Evolutionary conservation across 495 filamentous ascomycete species (phyloP), one percentile per base, ranked within the genome.

Genomic region (Aspergillus coremiiformis): DNA sequence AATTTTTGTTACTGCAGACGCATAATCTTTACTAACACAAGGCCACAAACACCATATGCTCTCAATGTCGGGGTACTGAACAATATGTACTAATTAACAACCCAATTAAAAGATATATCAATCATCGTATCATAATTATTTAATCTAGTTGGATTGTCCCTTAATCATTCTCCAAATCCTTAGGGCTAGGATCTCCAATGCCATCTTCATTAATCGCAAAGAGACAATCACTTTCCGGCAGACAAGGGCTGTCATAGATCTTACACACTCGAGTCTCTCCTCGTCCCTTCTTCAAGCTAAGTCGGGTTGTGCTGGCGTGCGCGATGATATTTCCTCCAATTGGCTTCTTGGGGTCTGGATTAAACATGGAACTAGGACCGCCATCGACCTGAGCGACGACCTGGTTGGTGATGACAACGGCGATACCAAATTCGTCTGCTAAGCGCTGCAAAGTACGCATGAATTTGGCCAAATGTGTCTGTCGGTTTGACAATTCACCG

Each of bases 301-400:
- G 72, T 47, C 83, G 60, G 9, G 93, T 98, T 6, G 93, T 98
- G 58, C 87, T 93, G 32, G 93, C 90, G 66, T 98, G 93, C 12
- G 93, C 93, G 65, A 98, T 96, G 64, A 98, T 97, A 66, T 98
- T 96, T 55, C 93, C 93, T 47, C 93, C 93, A 68, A 98, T 96
- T 0, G 93, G 93, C 64, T 98, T 98, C 80, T 98, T 98, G 5
- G 93, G 93, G 62, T 98, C 93, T 0, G 93, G 93, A 57, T 98
- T 98, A 74, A 95, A 98, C 93, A 98, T 98, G 23, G 93, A 79
- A 56, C 84, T 89, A 11, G 90, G 89, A 1, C 93, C 93, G 48
- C 94, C 93, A 66, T 98, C 93, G 10, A 98, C 93, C 66, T 98
- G 93, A 26, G 93, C 92, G 29, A 98, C 93, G 24, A 98, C 93